These are phyloP conservation scores for Tolypocladium amazonense DNA, from an alignment of 2,329 filamentous ascomycete genomes.

Conservation along the genomic window DNA sequence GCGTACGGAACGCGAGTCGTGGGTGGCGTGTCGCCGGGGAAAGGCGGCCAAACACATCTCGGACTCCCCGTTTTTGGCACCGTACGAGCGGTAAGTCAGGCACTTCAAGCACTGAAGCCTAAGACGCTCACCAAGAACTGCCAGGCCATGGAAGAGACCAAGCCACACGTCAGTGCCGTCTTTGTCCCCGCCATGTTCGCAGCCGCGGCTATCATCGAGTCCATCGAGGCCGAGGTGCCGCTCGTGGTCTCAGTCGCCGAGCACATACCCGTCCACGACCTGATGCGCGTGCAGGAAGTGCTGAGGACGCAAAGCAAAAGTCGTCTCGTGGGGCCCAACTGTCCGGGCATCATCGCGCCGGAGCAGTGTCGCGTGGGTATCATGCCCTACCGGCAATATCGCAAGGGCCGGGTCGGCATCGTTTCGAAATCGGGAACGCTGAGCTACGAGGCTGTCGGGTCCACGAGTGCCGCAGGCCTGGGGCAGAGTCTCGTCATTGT, in stretches of 20 bases:
- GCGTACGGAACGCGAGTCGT: slow-evolving; percentile 26
- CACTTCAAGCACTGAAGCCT: background rate
- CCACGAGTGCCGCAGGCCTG: slow-evolving; percentile 61
- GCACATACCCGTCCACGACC: slow-evolving; percentile 69
- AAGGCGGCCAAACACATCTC: slow-evolving; percentile 21
- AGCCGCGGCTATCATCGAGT: slow-evolving; percentile 58
- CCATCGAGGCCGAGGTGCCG: slow-evolving; percentile 68
- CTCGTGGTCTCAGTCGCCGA: slow-evolving; percentile 72
- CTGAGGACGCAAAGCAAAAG: slow-evolving; percentile 62
- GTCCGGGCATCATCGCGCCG: slow-evolving; percentile 68
- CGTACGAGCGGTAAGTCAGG: slow-evolving; percentile 16
- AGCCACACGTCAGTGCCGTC: slow-evolving; percentile 60
- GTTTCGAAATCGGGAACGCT: slow-evolving; percentile 73
- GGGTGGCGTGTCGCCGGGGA: slow-evolving; percentile 26
- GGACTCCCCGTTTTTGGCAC: slow-evolving; percentile 24
- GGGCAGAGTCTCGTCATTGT: slow-evolving; percentile 70
- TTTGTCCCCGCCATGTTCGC: slow-evolving; percentile 61
- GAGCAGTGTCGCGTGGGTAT: slow-evolving; percentile 46
- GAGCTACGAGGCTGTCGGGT: slow-evolving; percentile 70
- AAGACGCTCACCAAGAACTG: background rate
- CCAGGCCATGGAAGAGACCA: slow-evolving; percentile 21
- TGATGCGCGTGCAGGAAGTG: slow-evolving; percentile 59
- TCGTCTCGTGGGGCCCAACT: slow-evolving; percentile 69
- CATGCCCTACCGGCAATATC: slow-evolving; percentile 29
- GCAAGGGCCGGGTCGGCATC: slow-evolving; percentile 58